Conservation (phyloP, 164 flowering plant species). For the Nelumbo lutea region DNA sequence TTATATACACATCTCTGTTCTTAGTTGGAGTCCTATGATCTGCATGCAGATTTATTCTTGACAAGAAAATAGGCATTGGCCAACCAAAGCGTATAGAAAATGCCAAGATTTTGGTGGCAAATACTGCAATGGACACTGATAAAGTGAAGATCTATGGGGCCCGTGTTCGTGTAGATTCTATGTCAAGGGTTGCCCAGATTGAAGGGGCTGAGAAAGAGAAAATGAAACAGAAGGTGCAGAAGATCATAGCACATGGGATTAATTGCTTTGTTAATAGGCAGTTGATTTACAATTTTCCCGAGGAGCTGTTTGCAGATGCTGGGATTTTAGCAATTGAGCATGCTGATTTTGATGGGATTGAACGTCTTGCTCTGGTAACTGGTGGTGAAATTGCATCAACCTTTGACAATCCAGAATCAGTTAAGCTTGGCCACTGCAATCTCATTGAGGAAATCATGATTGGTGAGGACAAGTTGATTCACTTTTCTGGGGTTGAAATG, state of each 20-base stretch:
- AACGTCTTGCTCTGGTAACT: constrained; percentile 88
- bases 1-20: too few species aligned
- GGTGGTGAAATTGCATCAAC: constrained; percentile 99
- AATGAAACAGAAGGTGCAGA: constrained; percentile 94
- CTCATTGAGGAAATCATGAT: constrained; percentile 99
- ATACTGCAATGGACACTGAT: constrained; percentile 99
- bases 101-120: constrained; percentile 96
- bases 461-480: constrained; percentile 94
- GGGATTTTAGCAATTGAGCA: constrained; percentile 98
- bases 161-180: constrained; percentile 97
- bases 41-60: constrained; percentile 81
- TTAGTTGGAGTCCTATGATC: neutral
- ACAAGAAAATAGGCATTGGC: constrained; percentile 96
- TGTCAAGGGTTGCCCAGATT: constrained; percentile 93
- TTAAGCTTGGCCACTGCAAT: constrained; percentile 95
- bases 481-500: constrained; percentile 95
- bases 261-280: constrained; percentile 96
- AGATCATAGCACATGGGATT: constrained; percentile 89
- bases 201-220: constrained; percentile 94
- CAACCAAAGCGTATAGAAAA: constrained; percentile 96
- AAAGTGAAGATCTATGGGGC: constrained; percentile 99
- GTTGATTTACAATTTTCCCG: constrained; percentile 95
- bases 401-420: constrained; percentile 98
- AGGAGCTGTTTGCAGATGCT: constrained; percentile 97
- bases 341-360: constrained; percentile 99